Conservation (phyloP, 2,329 filamentous ascomycete genomes). For the Trichoderma simmonsii region DNA sequence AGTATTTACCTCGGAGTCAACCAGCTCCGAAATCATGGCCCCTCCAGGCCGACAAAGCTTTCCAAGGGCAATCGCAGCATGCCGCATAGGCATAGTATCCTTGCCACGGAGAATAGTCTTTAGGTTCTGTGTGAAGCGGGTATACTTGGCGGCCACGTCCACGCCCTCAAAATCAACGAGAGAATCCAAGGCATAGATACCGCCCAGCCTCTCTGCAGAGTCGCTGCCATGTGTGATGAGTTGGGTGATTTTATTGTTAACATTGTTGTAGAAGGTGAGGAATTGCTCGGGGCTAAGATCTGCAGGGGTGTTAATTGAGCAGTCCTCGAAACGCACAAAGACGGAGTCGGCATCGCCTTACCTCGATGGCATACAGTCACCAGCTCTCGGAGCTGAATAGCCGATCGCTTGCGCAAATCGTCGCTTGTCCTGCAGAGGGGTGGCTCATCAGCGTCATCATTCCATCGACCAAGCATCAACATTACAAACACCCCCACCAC, state of each 20-base stretch:
- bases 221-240: slow-evolving; percentile 84
- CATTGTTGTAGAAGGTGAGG: slow-evolving; percentile 52
- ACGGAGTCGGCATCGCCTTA: slow-evolving; percentile 27
- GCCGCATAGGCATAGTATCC: slow-evolving; percentile 85
- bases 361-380: slow-evolving; percentile 56
- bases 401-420: slow-evolving; percentile 51
- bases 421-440: slow-evolving; percentile 37
- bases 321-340: neutral
- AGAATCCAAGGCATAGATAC: slow-evolving; percentile 85
- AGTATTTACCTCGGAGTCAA: slow-evolving; percentile 95
- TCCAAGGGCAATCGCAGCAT: slow-evolving; percentile 83
- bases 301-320: slow-evolving; percentile 30
- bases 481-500: neutral
- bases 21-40: slow-evolving; percentile 88
- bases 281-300: slow-evolving; percentile 83
- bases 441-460: neutral
- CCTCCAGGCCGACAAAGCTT: slow-evolving; percentile 90
- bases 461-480: neutral
- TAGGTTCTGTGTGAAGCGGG: slow-evolving; percentile 87
- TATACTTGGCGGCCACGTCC: slow-evolving; percentile 89
- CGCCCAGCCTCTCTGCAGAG: slow-evolving; percentile 83
- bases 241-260: slow-evolving; percentile 56
- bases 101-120: slow-evolving; percentile 85
- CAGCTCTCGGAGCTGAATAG: slow-evolving; percentile 53
- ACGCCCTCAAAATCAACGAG: slow-evolving; percentile 96